Conservation (phyloP, 306 rosid species). For the Erythrophleum fordii region DNA sequence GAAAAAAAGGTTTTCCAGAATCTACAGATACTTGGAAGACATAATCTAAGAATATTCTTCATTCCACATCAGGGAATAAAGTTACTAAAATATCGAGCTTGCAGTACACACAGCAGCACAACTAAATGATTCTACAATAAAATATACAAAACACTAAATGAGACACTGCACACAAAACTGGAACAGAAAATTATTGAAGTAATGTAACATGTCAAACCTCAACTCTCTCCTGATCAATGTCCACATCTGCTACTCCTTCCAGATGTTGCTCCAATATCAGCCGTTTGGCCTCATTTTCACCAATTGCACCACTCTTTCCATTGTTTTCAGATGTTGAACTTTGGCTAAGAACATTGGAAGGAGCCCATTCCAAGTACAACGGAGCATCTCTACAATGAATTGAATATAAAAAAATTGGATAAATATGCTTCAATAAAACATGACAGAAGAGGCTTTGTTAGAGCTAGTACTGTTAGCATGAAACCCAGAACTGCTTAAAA, state of each 20-base stretch:
- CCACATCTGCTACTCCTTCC: constrained; percentile 65
- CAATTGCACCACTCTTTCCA: constrained; percentile 51
- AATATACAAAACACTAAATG: neutral
- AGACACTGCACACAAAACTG: constrained; percentile 8
- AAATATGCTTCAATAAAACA: constrained; percentile 34
- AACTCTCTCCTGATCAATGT: constrained; percentile 85
- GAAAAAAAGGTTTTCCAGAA: neutral
- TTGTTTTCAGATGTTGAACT: constrained; percentile 48
- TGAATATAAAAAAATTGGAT: constrained; percentile 19
- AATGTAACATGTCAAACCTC: constrained; percentile 65
- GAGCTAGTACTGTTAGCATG: constrained; percentile 7
- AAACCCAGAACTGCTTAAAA: neutral
- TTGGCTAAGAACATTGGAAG: constrained; percentile 67
- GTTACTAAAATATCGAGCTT: neutral
- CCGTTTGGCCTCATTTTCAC: constrained; percentile 73
- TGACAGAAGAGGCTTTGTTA: constrained; percentile 7
- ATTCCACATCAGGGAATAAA: neutral
- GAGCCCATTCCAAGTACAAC: constrained; percentile 95
- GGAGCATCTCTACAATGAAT: constrained; percentile 78
- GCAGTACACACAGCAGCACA: neutral
- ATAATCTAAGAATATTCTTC: neutral
- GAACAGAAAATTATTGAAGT: neutral
- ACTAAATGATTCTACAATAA: neutral
- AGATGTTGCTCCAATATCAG: constrained; percentile 62
- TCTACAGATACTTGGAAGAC: neutral